Evolutionary conservation across 139 green algal species (phyloP).

Genomic region (Tetradesmus lagerheimii): DNA sequence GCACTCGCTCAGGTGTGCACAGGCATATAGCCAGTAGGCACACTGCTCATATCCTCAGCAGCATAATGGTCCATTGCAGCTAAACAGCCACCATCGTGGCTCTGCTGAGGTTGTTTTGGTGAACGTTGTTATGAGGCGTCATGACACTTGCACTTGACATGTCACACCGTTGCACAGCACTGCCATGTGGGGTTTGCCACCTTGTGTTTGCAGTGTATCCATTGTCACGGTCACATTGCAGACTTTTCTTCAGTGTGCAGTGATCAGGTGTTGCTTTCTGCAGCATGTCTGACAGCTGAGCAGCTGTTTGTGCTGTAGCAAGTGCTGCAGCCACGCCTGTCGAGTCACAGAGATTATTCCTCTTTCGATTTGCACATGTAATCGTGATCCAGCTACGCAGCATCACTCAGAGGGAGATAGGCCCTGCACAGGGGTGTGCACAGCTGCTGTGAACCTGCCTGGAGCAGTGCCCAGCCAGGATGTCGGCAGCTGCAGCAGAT

Average conservation of each 20-base stretch:
- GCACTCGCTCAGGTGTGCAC: no score
- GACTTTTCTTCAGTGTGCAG: no score
- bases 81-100: not conserved
- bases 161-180: not conserved
- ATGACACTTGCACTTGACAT: not conserved
- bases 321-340: no score
- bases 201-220: not conserved
- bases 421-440: not conserved
- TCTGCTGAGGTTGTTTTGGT: not conserved
- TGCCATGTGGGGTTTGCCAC: not conserved
- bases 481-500: conserved; percentile 17
- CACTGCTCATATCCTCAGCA: no score
- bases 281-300: no score
- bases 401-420: not conserved
- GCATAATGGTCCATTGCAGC: no score
- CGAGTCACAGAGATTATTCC: not conserved
- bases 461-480: not conserved
- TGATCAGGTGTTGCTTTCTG: no score
- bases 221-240: no score
- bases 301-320: no score
- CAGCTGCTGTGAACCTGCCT: conserved; percentile 3
- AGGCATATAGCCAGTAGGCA: no score
- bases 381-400: not conserved
- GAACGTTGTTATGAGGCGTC: no score
- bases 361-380: no score